Evolutionary conservation across 257 asterid species (phyloP).

Genomic region (Eucommia ulmoides): DNA sequence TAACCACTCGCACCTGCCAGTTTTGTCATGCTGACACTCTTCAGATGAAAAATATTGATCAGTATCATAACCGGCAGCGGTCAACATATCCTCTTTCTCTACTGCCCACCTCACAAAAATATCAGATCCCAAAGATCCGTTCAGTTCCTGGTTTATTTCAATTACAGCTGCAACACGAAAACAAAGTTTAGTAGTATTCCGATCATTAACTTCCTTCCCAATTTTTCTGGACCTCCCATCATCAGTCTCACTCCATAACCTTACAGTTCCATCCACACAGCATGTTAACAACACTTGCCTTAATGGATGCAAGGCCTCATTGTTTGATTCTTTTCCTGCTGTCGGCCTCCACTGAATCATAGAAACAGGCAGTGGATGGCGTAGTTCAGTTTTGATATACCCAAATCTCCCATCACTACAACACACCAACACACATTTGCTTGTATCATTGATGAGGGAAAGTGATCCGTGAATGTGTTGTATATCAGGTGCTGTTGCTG

Average conservation of each 20-base stretch:
- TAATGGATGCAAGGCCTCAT: slow-evolving; percentile 28
- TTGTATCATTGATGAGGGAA: slow-evolving; percentile 29
- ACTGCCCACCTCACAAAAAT: slow-evolving; percentile 66
- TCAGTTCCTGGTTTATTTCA: slow-evolving; percentile 64
- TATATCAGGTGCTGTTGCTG: slow-evolving; percentile 71
- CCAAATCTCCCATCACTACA: slow-evolving; percentile 34
- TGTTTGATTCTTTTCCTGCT: slow-evolving; percentile 39
- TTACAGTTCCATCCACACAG: slow-evolving; percentile 79
- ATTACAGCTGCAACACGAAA: slow-evolving; percentile 68
- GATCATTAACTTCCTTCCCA: slow-evolving; percentile 56
- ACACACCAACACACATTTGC: slow-evolving; percentile 45
- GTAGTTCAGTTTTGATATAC: slow-evolving; percentile 42
- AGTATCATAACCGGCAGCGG: slow-evolving; percentile 30
- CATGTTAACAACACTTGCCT: slow-evolving; percentile 71
- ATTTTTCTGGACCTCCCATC: slow-evolving; percentile 60
- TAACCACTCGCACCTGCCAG: slow-evolving; percentile 87
- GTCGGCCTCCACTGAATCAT: slow-evolving; percentile 95
- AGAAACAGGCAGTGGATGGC: slow-evolving; percentile 68
- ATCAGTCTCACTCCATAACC: slow-evolving; percentile 90
- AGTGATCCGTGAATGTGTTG: slow-evolving; percentile 20
- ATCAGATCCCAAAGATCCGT: slow-evolving; percentile 57
- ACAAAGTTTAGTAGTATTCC: slow-evolving; percentile 29
- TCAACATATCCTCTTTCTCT: slow-evolving; percentile 51
- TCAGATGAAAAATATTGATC: slow-evolving; percentile 34
- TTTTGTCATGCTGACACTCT: slow-evolving; percentile 38